phyloP scores from a whole-genome alignment of 139 green algal species.

The Dunaliella primolecta region DNA sequence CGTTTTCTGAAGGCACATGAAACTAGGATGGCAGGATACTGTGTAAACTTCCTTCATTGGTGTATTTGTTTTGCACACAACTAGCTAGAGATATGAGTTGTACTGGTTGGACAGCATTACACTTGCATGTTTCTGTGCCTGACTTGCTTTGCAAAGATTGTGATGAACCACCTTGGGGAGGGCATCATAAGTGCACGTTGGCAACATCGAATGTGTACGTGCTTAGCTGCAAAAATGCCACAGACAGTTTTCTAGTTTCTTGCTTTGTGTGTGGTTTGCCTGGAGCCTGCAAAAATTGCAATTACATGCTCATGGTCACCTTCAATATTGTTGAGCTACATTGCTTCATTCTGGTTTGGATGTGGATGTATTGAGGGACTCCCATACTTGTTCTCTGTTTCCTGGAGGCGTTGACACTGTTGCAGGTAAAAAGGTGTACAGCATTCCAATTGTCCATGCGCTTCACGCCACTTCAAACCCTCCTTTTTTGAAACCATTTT shows the following conservation, averaged over 20 bases:
- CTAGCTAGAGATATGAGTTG: too few species aligned
- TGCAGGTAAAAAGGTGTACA: too few species aligned
- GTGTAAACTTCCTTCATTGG: neutral
- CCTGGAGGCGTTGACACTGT: too few species aligned
- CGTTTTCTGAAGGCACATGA: neutral
- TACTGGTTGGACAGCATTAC: too few species aligned
- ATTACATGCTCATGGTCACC: neutral
- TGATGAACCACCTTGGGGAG: too few species aligned
- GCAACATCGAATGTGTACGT: neutral
- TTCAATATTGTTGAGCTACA: neutral
- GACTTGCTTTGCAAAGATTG: neutral
- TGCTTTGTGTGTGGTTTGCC: too few species aligned
- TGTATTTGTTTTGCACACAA: too few species aligned
- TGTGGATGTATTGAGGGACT: neutral
- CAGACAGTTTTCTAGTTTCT: too few species aligned
- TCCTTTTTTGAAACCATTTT: too few species aligned
- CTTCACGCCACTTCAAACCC: too few species aligned
- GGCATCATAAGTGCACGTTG: neutral
- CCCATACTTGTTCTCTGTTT: too few species aligned
- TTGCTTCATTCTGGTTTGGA: neutral
- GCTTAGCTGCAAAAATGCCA: neutral
- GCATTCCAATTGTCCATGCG: too few species aligned
- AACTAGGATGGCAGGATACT: neutral
- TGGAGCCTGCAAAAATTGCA: neutral
- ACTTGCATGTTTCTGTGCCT: neutral